A percentile compares a stretch with the other conserved stretches of the same genome.
Conservation (phyloP, 805 yeast genomes). For the Clavispora carvajalis region DNA sequence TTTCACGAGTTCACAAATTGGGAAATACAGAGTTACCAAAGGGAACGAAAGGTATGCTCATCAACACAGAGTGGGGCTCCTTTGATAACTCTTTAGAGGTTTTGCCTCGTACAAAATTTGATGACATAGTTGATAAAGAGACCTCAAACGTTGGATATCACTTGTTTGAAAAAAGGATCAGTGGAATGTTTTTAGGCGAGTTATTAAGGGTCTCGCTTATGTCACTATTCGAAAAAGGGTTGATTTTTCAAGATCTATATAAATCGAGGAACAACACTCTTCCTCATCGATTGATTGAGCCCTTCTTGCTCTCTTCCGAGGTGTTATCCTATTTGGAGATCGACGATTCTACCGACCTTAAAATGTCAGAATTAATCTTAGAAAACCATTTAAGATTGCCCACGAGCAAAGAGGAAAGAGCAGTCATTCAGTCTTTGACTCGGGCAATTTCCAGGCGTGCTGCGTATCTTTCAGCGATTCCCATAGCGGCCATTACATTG, state of each 20-base stretch:
- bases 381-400: conserved; percentile 64
- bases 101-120: conserved; percentile 77
- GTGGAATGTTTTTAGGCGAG: conserved; percentile 93
- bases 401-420: conserved; percentile 66
- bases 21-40: conserved; percentile 33
- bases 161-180: conserved; percentile 86
- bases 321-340: conserved; percentile 82
- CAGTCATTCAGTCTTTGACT: conserved; percentile 65
- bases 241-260: conserved; percentile 53
- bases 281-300: conserved; percentile 63
- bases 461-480: conserved; percentile 85
- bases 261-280: conserved; percentile 36
- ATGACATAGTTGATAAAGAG: conserved; percentile 58
- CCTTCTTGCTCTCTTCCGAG: conserved; percentile 77
- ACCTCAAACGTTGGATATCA: conserved; percentile 86
- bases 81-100: conserved; percentile 78
- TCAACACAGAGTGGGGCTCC: conserved; percentile 98
- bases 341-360: conserved; percentile 71
- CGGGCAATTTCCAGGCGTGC: conserved; percentile 81
- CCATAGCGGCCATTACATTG: conserved; percentile 78
- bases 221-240: conserved; percentile 57
- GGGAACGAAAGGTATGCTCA: conserved; percentile 57
- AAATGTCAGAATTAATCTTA: conserved; percentile 64
- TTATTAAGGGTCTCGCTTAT: conserved; percentile 67
- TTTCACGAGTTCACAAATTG: conserved; percentile 70